Conservation (phyloP, 305 asterid genomes). For the Andrographis paniculata region DNA sequence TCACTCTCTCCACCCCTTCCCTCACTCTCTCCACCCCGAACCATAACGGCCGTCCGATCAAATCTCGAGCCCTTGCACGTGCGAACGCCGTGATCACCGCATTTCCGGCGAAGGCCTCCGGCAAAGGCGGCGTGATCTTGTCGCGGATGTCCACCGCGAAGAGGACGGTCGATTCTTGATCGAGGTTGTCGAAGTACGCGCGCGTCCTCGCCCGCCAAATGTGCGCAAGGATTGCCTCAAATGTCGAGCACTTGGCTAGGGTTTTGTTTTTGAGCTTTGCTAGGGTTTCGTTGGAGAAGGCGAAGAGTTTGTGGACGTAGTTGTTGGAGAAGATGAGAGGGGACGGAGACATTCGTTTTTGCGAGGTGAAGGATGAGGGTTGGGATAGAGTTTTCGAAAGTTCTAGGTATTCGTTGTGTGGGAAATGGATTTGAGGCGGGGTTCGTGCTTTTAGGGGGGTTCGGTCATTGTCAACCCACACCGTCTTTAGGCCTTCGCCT, state of each 20-base stretch:
- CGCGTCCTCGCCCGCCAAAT: constrained; percentile 34
- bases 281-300: constrained; percentile 25
- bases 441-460: constrained; percentile 30
- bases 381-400: constrained; percentile 11
- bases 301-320: constrained; percentile 30
- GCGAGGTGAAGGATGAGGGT: constrained; percentile 35
- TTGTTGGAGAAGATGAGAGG: constrained; percentile 28
- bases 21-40: constrained; percentile 28
- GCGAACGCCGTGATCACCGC: constrained; percentile 36
- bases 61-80: constrained; percentile 17
- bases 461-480: constrained; percentile 24
- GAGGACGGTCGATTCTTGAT: constrained; percentile 26
- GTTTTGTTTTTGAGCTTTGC: constrained; percentile 16
- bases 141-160: constrained; percentile 39
- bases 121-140: constrained; percentile 18
- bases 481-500: constrained; percentile 25
- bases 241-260: constrained; percentile 28
- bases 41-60: constrained; percentile 19
- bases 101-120: constrained; percentile 25
- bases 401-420: constrained; percentile 30
- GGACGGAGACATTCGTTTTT: constrained; percentile 21
- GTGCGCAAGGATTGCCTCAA: constrained; percentile 37
- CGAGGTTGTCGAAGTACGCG: constrained; percentile 11
- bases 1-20: constrained; percentile 33
- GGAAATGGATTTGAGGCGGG: constrained; percentile 34